Base-by-base conservation (phyloP, 2,329 filamentous ascomycete species). In the Endoconidiophora polonica region DNA sequence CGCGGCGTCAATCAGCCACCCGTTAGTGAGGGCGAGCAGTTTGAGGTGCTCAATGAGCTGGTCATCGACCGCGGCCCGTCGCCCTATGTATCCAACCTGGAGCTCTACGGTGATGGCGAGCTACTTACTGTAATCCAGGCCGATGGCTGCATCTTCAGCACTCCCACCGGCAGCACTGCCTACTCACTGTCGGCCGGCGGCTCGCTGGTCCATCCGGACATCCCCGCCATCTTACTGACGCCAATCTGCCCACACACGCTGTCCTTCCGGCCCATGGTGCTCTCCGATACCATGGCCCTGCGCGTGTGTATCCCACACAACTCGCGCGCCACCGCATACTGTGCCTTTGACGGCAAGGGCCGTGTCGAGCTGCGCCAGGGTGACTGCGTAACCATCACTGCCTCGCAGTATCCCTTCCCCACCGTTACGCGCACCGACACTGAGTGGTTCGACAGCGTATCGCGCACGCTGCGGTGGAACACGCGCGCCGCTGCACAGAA, bases 241-340 rank as follows among this genome's bases (percentile, higher is more conserved):
- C 91, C 91, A 18, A 96, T 98, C 64, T 98, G 91, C 66, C 91
- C 91, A 6, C 91, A 98, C 62, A 96, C 90, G 0, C 73, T 98
- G 14, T 94, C 86, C 12, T 98, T 98, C 76, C 79, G 91, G 7
- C 91, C 91, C 33, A 96, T 98, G 91, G 84, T 98, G 5, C 77
- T 98, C 45, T 94, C 87, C 45, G 91, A 98, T 67, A 91, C 85
- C 50, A 86, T 95, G 72, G 80, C 88, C 14, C 77, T 98, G 54
- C 86, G 88, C 46, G 85, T 98, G 48, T 83, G 83, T 4, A 81
- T 98, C 10, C 91, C 91, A 0, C 74, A 75, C 55, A 79, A 81
- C 59, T 93, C 86, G 38, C 83, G 91, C 44, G 90, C 88, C 14
- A 94, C 87, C 0, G 91, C 91, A 1, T 95, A 95, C 70, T 95